Conservation (phyloP, 2,329 filamentous ascomycete genomes). For the Fusarium sp. region DNA sequence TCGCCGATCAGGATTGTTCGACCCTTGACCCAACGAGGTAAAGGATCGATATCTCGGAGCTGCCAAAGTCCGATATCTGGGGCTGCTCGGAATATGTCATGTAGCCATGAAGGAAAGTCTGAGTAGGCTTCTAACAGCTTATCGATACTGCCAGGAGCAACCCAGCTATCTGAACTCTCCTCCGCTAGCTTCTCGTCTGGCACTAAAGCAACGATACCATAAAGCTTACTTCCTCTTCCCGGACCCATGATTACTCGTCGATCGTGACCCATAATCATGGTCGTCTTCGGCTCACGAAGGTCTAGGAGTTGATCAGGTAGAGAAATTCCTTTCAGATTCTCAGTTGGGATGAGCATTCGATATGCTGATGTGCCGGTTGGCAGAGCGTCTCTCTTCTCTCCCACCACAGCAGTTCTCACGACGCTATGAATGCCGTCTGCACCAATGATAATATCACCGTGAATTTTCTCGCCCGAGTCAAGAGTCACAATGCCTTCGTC, state of each 20-base stretch:
- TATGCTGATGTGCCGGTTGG: slow-evolving; percentile 41
- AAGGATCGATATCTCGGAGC: slow-evolving; percentile 18
- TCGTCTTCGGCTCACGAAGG: slow-evolving; percentile 20
- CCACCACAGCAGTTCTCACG: slow-evolving; percentile 34
- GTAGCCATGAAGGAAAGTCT: slow-evolving; percentile 15
- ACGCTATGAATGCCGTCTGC: slow-evolving; percentile 43
- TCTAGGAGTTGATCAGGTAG: slow-evolving; percentile 25
- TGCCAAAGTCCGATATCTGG: slow-evolving; percentile 21
- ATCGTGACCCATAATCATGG: slow-evolving; percentile 43
- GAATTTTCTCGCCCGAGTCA: slow-evolving; percentile 26
- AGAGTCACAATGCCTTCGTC: slow-evolving; percentile 34
- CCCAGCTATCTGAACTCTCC: slow-evolving; percentile 39
- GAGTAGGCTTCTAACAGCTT: slow-evolving; percentile 36
- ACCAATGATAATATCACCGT: slow-evolving; percentile 37
- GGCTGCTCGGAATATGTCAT: slow-evolving; percentile 1
- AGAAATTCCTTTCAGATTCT: slow-evolving; percentile 22
- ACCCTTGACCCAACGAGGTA: slow-evolving; percentile 16
- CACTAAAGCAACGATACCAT: slow-evolving; percentile 36
- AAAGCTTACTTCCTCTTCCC: slow-evolving; percentile 33
- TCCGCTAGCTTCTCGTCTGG: slow-evolving; percentile 37
- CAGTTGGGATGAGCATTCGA: slow-evolving; percentile 37
- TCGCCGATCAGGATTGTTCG: slow-evolving; percentile 16
- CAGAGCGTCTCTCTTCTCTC: slow-evolving; percentile 23
- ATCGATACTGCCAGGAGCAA: slow-evolving; percentile 35
- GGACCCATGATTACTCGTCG: slow-evolving; percentile 41